Percentiles rank a stretch among this genome's conserved stretches.
Conservation (phyloP, 139 green algal species). For the Diplosphaera chodatii region DNA sequence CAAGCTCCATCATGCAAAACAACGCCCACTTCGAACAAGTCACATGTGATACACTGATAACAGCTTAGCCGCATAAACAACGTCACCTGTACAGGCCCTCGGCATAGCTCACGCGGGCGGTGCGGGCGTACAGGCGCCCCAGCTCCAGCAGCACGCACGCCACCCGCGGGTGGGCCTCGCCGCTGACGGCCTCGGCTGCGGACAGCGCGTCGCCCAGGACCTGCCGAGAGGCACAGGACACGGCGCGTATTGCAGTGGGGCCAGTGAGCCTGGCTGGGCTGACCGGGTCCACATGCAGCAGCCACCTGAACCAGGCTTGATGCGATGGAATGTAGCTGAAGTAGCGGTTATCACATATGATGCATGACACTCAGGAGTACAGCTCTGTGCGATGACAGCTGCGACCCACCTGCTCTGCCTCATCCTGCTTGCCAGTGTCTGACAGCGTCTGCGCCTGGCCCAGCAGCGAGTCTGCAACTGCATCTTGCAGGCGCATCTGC, state of each 20-base stretch:
- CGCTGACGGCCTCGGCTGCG: conserved; percentile 20
- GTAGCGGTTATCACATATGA: too few relatives aligned
- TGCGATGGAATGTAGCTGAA: too few relatives aligned
- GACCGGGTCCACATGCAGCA: too few relatives aligned
- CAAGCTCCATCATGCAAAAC: too few relatives aligned
- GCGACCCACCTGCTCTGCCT: neutral
- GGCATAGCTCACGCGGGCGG: conserved; percentile 57
- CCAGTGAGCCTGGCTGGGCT: too few relatives aligned
- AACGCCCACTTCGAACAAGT: too few relatives aligned
- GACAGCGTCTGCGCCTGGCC: neutral
- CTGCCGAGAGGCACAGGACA: too few relatives aligned
- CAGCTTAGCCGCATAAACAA: neutral
- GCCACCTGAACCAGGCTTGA: too few relatives aligned
- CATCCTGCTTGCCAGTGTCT: neutral
- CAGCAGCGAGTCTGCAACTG: neutral
- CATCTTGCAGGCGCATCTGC: neutral
- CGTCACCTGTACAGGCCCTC: conserved; percentile 62
- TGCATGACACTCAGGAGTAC: too few relatives aligned
- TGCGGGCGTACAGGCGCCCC: conserved; percentile 54
- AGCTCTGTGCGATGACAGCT: too few relatives aligned
- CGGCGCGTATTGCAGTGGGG: too few relatives aligned
- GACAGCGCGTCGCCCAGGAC: conserved; percentile 27
- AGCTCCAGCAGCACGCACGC: conserved; percentile 51
- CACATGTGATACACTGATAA: too few relatives aligned
- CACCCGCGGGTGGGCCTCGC: conserved; percentile 34